Evolutionary conservation across 2,329 filamentous ascomycete genomes (phyloP).

Genomic region (Chrysosporium queenslandicum): DNA sequence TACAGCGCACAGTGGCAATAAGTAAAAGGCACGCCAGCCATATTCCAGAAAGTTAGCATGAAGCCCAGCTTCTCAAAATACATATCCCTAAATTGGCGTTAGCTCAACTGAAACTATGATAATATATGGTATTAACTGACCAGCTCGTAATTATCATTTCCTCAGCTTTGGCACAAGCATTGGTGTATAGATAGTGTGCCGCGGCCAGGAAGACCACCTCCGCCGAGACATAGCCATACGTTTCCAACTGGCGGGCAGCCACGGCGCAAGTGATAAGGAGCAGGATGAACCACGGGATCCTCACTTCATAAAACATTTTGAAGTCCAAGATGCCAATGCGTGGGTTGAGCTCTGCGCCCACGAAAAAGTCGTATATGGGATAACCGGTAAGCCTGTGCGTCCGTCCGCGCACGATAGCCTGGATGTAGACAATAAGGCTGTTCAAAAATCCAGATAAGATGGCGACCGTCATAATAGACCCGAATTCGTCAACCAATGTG

Average conservation of each 20-base stretch:
- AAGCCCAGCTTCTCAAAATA: constrained; percentile 95
- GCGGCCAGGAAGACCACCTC: constrained; percentile 75
- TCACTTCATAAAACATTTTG: constrained; percentile 93
- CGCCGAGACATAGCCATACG: constrained; percentile 73
- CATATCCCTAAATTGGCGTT: constrained; percentile 57
- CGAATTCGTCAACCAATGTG: constrained; percentile 88
- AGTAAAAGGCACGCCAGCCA: constrained; percentile 77
- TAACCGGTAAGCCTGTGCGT: constrained; percentile 86
- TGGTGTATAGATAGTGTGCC: constrained; percentile 84
- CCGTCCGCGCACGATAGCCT: constrained; percentile 65
- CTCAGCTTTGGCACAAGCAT: constrained; percentile 83
- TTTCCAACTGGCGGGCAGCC: constrained; percentile 70
- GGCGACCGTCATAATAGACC: constrained; percentile 79
- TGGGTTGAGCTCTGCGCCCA: constrained; percentile 78
- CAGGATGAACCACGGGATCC: constrained; percentile 83
- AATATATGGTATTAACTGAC: constrained; percentile 26
- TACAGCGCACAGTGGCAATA: constrained; percentile 92
- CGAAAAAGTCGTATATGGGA: constrained; percentile 77
- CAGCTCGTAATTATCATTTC: constrained; percentile 82
- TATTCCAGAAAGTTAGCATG: constrained; percentile 96
- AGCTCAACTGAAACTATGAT: not conserved
- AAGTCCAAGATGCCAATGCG: constrained; percentile 76
- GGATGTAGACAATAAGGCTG: constrained; percentile 72
- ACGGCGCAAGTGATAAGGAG: constrained; percentile 65
- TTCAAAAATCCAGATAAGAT: constrained; percentile 87